Base-by-base conservation (phyloP, 1,139 yeast species). In the Yamadazyma epiphylla region DNA sequence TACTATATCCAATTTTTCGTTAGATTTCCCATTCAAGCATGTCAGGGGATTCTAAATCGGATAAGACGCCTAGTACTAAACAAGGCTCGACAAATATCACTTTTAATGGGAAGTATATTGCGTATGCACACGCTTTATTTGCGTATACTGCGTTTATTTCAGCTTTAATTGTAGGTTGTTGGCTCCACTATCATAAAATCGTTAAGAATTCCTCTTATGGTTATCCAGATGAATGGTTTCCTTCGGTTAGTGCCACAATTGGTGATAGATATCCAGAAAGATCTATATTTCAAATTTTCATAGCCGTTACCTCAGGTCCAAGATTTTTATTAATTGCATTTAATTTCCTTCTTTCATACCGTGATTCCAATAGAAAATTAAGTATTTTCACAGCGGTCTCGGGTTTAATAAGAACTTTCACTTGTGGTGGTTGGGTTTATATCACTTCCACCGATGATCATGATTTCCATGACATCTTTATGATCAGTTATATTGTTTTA, bases 381-480 rank as follows among this genome's bases (percentile, higher is more conserved):
- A 13, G 20, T 24, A 21, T 16, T 22, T 24, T 33, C 12, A 36
- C 41, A 5, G 23, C 34, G 5, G 41, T 75, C 1, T 54, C 79
- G 3, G 98, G 98, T 8, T 38, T 84, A 2, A 36, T 84, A 14
- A 75, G 98, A 57, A 91, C 98, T 0, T 74, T 91, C 35, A 82
- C 96, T 1, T 91, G 98, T 50, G 98, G 98, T 46, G 97, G 97
- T 9, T 91, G 97, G 97, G 95, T 94, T 11, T 91, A 91, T 51
- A 83, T 91, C 42, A 91, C 98, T 2, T 85, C 95, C 7, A 87
- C 97, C 1, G 98, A 91, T 54, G 96, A 91, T 53, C 98, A 89
- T 49, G 96, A 89, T 58, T 81, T 83, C 67, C 98, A 91, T 54
- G 97, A 91, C 50, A 78, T 91, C 31, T 89, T 89, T 55, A 91